Conservation (phyloP, 176 grass and related monocot species). For the Bromus sterilis region DNA sequence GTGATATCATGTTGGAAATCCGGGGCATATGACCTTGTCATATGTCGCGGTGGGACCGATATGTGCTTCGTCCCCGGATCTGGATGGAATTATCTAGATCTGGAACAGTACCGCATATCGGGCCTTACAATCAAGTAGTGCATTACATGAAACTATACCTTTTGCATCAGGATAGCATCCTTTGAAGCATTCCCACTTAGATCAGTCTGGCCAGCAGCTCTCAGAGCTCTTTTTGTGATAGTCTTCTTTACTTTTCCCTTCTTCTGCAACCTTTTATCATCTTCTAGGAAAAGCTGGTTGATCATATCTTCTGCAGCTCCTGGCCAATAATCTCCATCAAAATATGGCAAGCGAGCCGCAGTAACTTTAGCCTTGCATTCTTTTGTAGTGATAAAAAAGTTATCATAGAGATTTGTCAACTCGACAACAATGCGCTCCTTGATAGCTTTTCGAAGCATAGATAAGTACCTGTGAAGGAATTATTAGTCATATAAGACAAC, state of each 20-base stretch:
- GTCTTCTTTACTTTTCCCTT: conserved; percentile 64
- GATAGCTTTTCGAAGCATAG: conserved; percentile 82
- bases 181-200: conserved; percentile 66
- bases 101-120: too few species aligned
- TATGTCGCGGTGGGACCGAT: too few species aligned
- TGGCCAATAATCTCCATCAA: conserved; percentile 98
- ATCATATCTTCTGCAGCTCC: conserved; percentile 91
- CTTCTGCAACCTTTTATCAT: conserved; percentile 51
- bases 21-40: too few species aligned
- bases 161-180: conserved; percentile 84
- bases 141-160: conserved; percentile 32
- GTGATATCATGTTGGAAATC: too few species aligned
- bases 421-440: conserved; percentile 78
- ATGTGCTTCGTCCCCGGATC: too few species aligned
- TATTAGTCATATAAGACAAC: neutral
- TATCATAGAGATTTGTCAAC: conserved; percentile 80
- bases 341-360: conserved; percentile 83
- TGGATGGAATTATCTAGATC: too few species aligned
- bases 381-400: conserved; percentile 48
- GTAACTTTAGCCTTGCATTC: conserved; percentile 78
- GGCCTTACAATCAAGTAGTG: too few species aligned
- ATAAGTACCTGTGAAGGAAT: conserved; percentile 65
- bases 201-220: conserved; percentile 65
- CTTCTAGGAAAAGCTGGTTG: conserved; percentile 50
- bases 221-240: conserved; percentile 64